A percentile compares a stretch with the other conserved stretches of the same genome.
Evolutionary conservation across 176 grass and related monocot species (phyloP).

Genomic region (Eleusine coracana): DNA sequence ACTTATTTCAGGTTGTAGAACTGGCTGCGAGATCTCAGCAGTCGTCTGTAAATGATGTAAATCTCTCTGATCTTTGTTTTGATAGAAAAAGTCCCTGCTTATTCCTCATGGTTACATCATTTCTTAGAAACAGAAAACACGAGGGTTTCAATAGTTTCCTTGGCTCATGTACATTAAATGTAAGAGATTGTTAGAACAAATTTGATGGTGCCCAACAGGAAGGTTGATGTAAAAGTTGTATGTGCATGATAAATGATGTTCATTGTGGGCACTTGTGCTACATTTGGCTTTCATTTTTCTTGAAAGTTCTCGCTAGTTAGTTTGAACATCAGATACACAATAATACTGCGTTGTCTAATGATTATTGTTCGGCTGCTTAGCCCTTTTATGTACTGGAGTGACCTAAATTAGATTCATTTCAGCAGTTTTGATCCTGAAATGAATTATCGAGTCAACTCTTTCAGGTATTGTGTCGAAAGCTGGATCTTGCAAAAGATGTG

Average conservation of each 20-base stretch:
- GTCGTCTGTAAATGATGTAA: conserved; percentile 9
- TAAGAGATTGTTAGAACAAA: background rate
- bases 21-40: background rate
- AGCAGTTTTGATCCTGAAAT: background rate
- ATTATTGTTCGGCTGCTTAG: background rate
- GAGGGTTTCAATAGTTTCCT: background rate
- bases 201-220: background rate
- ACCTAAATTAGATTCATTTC: background rate
- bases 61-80: conserved; percentile 3
- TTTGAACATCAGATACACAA: background rate
- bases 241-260: background rate
- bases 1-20: conserved; percentile 53
- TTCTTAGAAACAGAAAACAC: background rate
- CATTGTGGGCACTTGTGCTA: background rate
- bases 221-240: background rate
- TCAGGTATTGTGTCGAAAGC: background rate
- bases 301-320: background rate
- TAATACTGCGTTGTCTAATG: background rate
- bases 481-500: background rate
- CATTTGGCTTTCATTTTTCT: background rate
- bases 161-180: conserved; percentile 2
- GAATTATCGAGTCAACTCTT: background rate
- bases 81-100: background rate
- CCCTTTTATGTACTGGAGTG: background rate
- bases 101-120: background rate